Evolutionary conservation across 352 stramenopile genomes (phyloP), one percentile per base, ranked within the genome.

Genomic region (Blastocystis sp.): DNA sequence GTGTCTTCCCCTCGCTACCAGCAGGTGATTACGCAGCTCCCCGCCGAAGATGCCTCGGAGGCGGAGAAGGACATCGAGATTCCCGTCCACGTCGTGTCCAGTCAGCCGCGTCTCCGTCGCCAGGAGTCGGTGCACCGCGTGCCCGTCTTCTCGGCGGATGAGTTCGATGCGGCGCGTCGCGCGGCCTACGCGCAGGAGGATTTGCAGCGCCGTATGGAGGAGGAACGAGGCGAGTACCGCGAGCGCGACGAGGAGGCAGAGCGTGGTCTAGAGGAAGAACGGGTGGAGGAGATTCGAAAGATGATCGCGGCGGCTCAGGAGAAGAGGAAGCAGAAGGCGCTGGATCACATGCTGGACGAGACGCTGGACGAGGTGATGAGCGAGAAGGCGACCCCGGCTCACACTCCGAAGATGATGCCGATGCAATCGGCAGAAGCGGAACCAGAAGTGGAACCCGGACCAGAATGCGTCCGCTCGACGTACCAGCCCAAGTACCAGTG

Each of bases 401-500:
- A 56, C 48, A 56, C 14, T 14, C 48, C 48, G 5, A 7, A 56
- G 48, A 7, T 7, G 5, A 17, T 17, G 5, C 48, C 48, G 5
- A 14, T 17, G 14, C 48, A 0, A 7, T 56, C 48, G 5, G 5
- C 5, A 7, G 48, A 56, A 14, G 5, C 5, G 5, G 5, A 56
- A 7, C 48, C 48, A 7, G 48, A 56, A 14, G 5, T 14, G 5
- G 5, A 17, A 7, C 48, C 48, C 0, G 48, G 1, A 56, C 48
- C 48, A 0, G 48, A 56, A 0, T 14, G 48, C 48, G 14, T 56
- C 48, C 0, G 14, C 5, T 7, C 14, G 48, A 56, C 48, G 48
- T 84, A 69, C 53, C 65, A 69, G 11, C 74, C 74, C 2, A 84
- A 84, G n/a, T 84, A 84, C 48, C 74, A 84, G 56, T 84, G 74